Evolutionary conservation across 768 basidiomycete species (phyloP).

Genomic region (Daedaleopsis nitida): DNA sequence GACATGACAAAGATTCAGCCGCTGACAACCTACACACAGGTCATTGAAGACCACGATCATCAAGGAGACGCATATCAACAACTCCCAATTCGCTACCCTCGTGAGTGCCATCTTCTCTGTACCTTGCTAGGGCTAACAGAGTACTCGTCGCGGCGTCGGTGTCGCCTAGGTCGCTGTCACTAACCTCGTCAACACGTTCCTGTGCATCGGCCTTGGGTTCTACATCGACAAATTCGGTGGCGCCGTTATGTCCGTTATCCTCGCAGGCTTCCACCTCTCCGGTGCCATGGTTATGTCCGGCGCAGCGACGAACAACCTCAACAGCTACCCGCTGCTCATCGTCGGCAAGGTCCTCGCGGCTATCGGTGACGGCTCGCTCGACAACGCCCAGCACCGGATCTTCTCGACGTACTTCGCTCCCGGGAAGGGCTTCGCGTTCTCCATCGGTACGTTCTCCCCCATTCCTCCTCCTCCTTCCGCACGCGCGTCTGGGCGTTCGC

Average conservation of each 20-base stretch:
- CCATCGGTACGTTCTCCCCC: conserved; percentile 30
- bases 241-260: conserved; percentile 37
- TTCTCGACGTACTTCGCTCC: conserved; percentile 47
- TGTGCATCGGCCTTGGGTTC: conserved; percentile 43
- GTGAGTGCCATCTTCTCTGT: conserved; percentile 33
- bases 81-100: conserved; percentile 45
- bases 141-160: no score
- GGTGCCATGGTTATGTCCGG: conserved; percentile 42
- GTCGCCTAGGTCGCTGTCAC: conserved; percentile 27
- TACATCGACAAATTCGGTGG: conserved; percentile 46
- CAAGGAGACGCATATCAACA: conserved; percentile 43
- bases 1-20: no score
- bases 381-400: conserved; percentile 46
- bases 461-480: not conserved
- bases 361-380: conserved; percentile 42
- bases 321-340: conserved; percentile 42
- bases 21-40: conserved; percentile 21
- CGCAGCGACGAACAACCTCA: conserved; percentile 39
- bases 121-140: not conserved
- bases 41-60: conserved; percentile 46
- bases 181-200: conserved; percentile 36
- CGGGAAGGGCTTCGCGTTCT: conserved; percentile 42
- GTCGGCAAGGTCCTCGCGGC: conserved; percentile 43
- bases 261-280: conserved; percentile 39
- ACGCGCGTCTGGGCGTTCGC: not conserved